Percentiles rank a stretch among this genome's conserved stretches.
These are phyloP conservation scores for Fusarium euwallaceae DNA, from an alignment of 2,329 filamentous ascomycete genomes.

Conservation along the genomic window DNA sequence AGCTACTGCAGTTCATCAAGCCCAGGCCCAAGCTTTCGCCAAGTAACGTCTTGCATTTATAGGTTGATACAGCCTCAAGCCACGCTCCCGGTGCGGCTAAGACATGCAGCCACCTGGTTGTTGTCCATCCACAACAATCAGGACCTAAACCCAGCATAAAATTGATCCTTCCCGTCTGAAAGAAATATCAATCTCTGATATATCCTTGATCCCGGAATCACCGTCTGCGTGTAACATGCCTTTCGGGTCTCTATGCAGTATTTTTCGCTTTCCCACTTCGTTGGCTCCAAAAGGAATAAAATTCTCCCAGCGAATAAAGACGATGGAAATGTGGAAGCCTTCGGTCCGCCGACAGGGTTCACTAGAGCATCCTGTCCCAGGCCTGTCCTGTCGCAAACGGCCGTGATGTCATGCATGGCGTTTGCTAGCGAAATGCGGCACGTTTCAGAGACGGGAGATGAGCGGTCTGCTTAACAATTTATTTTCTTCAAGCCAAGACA, in stretches of 20 bases:
- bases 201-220: constrained; percentile 12
- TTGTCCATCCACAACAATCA: background rate
- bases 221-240: constrained; percentile 39
- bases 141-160: background rate
- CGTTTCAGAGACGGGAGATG: constrained; percentile 17
- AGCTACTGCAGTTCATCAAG: constrained; percentile 1
- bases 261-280: background rate
- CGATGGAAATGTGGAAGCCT: constrained; percentile 1
- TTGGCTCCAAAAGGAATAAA: background rate
- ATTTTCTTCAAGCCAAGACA: background rate
- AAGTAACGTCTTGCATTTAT: constrained; percentile 2
- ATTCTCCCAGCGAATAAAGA: background rate
- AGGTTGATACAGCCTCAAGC: constrained; percentile 1
- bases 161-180: background rate
- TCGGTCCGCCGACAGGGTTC: background rate
- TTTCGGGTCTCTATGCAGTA: background rate
- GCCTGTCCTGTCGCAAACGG: background rate
- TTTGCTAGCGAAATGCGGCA: background rate
- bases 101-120: background rate
- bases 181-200: constrained; percentile 1
- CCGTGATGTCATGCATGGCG: constrained; percentile 30
- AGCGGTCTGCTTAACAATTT: constrained; percentile 46
- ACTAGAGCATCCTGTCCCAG: background rate
- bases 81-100: background rate
- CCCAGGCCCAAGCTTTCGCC: constrained; percentile 5